Evolutionary conservation across 2,329 filamentous ascomycete genomes (phyloP).

Genomic region (Colletotrichum simmondsii): DNA sequence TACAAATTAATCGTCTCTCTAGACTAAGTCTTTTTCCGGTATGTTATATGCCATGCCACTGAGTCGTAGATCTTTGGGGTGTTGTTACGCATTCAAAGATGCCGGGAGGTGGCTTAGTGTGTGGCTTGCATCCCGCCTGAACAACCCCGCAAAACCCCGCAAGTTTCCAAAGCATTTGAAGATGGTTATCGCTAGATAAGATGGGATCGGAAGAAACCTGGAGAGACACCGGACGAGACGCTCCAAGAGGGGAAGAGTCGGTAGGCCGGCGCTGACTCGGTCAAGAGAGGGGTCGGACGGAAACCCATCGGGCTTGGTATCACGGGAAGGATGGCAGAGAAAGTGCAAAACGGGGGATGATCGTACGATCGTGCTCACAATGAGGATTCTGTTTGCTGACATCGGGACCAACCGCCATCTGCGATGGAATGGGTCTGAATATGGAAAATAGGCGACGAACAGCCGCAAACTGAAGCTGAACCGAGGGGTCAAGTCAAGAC

Average conservation of each 20-base stretch:
- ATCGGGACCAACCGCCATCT: conserved; percentile 12
- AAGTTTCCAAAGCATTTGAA: conserved; percentile 8
- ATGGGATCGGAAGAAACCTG: conserved; percentile 7
- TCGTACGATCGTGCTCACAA: neutral
- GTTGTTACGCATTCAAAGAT: neutral
- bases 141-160: conserved; percentile 30
- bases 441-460: conserved; percentile 2
- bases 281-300: neutral
- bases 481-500: neutral
- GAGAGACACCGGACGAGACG: neutral
- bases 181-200: neutral
- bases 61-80: no score
- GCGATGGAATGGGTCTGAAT: neutral
- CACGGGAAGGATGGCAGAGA: neutral
- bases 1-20: no score
- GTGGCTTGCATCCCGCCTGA: neutral
- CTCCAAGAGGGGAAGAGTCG: neutral
- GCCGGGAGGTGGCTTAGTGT: neutral
- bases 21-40: no score
- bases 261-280: conserved; percentile 6
- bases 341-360: neutral
- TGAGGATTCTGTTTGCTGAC: neutral
- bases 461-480: neutral
- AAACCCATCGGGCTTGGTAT: neutral
- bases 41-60: no score